Conservation (phyloP, 805 yeast species). For the Schwanniomyces vanrijiae region DNA sequence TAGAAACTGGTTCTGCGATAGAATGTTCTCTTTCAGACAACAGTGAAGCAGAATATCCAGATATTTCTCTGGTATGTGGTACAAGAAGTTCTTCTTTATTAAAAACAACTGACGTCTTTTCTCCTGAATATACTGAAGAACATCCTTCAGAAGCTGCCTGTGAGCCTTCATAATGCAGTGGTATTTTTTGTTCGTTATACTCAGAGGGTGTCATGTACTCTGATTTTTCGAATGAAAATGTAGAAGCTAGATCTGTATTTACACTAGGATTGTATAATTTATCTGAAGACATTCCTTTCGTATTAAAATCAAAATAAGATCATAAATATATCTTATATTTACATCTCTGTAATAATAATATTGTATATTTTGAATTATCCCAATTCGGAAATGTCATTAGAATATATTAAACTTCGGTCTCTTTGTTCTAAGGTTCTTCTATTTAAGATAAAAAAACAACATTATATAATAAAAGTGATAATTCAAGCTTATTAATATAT, state of each 20-base stretch:
- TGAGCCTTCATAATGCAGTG: neutral
- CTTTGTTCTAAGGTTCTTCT: neutral
- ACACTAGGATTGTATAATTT: neutral
- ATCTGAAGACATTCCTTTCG: neutral
- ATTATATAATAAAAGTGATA: neutral
- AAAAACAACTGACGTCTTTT: neutral
- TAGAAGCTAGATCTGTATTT: conserved; percentile 6
- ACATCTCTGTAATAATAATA: neutral
- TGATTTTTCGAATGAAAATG: conserved; percentile 10
- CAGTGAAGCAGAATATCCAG: conserved; percentile 13
- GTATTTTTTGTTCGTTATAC: neutral
- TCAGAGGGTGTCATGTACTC: conserved; percentile 4
- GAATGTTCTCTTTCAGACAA: conserved; percentile 19
- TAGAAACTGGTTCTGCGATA: conserved; percentile 22
- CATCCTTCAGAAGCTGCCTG: neutral
- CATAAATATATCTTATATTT: neutral
- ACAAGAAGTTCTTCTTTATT: neutral
- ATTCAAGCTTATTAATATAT: neutral
- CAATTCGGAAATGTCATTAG: conserved; percentile 12
- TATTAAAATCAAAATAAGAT: neutral
- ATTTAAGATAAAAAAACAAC: too few species aligned
- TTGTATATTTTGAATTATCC: conserved; percentile 4
- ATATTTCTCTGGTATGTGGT: neutral
- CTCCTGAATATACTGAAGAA: conserved; percentile 1
- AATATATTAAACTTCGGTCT: neutral